phyloP scores from a whole-genome alignment of 345 rosid genomes.

The Moringa oleifera region DNA sequence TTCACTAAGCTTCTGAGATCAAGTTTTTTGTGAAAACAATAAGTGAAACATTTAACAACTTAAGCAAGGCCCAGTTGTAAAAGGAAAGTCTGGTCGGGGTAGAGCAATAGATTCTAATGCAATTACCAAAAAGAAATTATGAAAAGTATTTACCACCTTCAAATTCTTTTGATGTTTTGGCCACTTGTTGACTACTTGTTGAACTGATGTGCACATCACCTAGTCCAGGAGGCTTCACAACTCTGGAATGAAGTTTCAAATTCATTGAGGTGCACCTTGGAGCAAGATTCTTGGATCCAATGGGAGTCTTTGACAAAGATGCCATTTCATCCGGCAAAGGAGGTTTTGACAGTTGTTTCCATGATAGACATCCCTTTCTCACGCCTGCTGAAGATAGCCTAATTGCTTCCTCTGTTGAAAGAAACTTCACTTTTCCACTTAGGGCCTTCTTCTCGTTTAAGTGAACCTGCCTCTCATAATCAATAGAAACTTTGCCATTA shows the following conservation, averaged over 20 bases:
- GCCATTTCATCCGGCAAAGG: conserved; percentile 2
- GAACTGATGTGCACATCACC: conserved; percentile 7
- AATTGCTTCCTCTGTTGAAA: conserved; percentile 36
- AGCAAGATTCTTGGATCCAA: conserved; percentile 3
- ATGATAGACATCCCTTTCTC: conserved; percentile 4
- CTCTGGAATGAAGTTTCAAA: conserved; percentile 3
- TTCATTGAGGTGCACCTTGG: not conserved
- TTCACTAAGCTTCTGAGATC: not conserved
- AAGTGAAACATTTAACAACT: too few relatives aligned
- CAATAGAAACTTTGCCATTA: conserved; percentile 12
- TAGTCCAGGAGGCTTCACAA: conserved; percentile 11
- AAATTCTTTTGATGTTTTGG: conserved; percentile 7
- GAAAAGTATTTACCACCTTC: conserved; percentile 20
- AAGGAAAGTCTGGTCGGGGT: too few relatives aligned
- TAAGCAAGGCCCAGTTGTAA: too few relatives aligned
- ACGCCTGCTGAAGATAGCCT: conserved; percentile 25
- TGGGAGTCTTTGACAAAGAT: conserved; percentile 11
- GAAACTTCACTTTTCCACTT: conserved; percentile 39
- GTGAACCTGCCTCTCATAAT: conserved; percentile 17
- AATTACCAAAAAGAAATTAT: not conserved
- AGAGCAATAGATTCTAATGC: too few relatives aligned
- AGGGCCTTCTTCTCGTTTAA: conserved; percentile 28
- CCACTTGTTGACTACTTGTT: conserved; percentile 1
- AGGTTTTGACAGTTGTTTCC: not conserved
- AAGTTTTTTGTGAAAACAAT: too few relatives aligned